These are phyloP conservation scores for Chiua virens DNA, from an alignment of 768 basidiomycete species.

Conservation along the genomic window DNA sequence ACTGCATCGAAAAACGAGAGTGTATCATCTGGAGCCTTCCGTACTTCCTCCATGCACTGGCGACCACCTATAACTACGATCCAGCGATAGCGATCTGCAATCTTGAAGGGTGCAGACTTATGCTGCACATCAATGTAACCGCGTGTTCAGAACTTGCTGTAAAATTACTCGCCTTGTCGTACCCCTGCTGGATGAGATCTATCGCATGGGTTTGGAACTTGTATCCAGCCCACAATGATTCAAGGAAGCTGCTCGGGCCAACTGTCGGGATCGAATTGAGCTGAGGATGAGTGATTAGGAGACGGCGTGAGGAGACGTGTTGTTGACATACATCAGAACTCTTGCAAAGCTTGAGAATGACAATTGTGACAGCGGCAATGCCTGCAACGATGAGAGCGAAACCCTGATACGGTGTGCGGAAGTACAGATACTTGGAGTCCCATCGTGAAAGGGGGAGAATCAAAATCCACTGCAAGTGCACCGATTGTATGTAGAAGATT, in stretches of 20 bases:
- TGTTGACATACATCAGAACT: neutral
- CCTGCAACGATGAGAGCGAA: neutral
- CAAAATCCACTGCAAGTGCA: too few relatives aligned
- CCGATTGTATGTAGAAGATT: too few relatives aligned
- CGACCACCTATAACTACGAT: neutral
- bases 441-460: too few relatives aligned
- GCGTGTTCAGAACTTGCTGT: neutral
- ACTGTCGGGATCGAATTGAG: conserved; percentile 5
- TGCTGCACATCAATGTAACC: neutral
- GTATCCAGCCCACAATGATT: conserved; percentile 4
- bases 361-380: neutral
- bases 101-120: neutral
- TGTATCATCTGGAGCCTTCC: neutral
- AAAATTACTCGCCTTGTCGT: too few relatives aligned
- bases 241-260: neutral
- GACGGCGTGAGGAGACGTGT: neutral
- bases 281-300: neutral
- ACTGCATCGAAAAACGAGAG: conserved; percentile 2
- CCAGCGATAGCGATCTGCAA: neutral
- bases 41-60: conserved; percentile 5
- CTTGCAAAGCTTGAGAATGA: neutral
- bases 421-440: too few relatives aligned
- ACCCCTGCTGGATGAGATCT: neutral
- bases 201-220: neutral
- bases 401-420: too few relatives aligned